Base-by-base conservation (phyloP, 2,329 filamentous ascomycete species). In the Emmonsiellopsis sp. region DNA sequence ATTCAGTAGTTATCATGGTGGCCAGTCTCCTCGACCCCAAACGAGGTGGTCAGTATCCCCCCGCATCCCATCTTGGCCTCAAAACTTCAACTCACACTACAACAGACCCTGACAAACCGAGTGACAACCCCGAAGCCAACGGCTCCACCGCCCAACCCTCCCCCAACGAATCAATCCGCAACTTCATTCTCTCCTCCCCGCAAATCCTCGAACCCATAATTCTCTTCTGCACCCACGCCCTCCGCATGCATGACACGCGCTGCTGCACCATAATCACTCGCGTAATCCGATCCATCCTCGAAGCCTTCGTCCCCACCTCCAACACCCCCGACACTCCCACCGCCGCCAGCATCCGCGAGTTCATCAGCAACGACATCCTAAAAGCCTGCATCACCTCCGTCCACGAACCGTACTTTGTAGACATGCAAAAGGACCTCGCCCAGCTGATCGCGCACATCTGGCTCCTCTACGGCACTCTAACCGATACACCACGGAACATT, bases 331-430 rank as follows among this genome's bases (percentile, higher is more conserved):
- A 73, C 51, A 71, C 60, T 56, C 67, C 65, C n/a, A 82, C 83
- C 11, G 77, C 83, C 1, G 72, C 78, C 6, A 86, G 79, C 6
- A 87, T 97, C 57, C 84, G 91, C 51, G 89, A 95, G 64, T 98
- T 91, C 69, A 91, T 97, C 64, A 89, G 85, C 51, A 83, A 84
- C 5, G 87, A 95, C 60, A 88, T 97, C 2, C 80, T 98, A 49
- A 88, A 91, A 72, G 89, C 90, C 0, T 92, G 87, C 63, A 88
- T 96, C 66, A 88, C 85, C 1, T 94, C 88, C 2, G 82, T 98
- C 49, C 88, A 97, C 70, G 93, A 98, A 60, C 85, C 89, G 0
- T 96, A 97, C 69, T 98, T 97, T 69, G 91, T 96, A 36, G 93
- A 98, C 61, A 82, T 94, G 57, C 93, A 98, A 64, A 92, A 91